These are phyloP conservation scores for Penicillium sp. DNA, from an alignment of 2,329 filamentous ascomycete genomes.

Conservation along the genomic window DNA sequence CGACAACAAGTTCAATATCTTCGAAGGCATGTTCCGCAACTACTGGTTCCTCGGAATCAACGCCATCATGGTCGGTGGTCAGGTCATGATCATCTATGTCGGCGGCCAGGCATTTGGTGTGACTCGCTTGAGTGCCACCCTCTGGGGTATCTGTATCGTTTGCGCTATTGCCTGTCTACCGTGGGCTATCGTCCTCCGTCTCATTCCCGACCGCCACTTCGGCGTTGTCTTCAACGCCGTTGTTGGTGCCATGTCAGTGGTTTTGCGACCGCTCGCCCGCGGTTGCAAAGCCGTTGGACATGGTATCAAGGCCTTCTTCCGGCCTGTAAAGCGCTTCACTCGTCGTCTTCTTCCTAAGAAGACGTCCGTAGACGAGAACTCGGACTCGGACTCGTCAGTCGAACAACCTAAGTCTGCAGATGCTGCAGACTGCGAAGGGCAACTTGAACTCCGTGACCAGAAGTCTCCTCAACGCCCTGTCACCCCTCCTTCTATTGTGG, in stretches of 20 bases:
- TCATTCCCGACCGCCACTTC: constrained; percentile 71
- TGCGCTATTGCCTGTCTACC: constrained; percentile 84
- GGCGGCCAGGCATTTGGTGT: constrained; percentile 82
- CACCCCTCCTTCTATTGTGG: constrained; percentile 23
- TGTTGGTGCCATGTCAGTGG: constrained; percentile 54
- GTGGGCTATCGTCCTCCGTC: constrained; percentile 75
- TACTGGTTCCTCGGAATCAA: constrained; percentile 89
- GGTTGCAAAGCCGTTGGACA: constrained; percentile 29
- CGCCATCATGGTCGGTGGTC: constrained; percentile 81
- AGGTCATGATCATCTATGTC: constrained; percentile 86
- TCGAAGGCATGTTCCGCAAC: constrained; percentile 82
- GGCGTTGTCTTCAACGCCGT: constrained; percentile 51
- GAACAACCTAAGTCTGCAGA: constrained; percentile 5
- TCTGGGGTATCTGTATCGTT: constrained; percentile 87
- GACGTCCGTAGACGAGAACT: not conserved
- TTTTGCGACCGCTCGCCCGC: constrained; percentile 46
- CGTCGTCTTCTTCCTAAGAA: constrained; percentile 19
- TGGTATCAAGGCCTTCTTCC: constrained; percentile 25
- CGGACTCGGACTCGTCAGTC: not conserved
- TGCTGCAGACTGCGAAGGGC: constrained; percentile 13
- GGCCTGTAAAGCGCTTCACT: constrained; percentile 26
- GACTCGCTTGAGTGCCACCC: constrained; percentile 64
- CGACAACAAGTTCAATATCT: constrained; percentile 94
- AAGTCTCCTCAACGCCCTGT: constrained; percentile 21
- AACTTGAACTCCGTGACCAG: not conserved